Base-by-base conservation (phyloP, 2,329 filamentous ascomycete genomes). In the Penicillium decumbens region DNA sequence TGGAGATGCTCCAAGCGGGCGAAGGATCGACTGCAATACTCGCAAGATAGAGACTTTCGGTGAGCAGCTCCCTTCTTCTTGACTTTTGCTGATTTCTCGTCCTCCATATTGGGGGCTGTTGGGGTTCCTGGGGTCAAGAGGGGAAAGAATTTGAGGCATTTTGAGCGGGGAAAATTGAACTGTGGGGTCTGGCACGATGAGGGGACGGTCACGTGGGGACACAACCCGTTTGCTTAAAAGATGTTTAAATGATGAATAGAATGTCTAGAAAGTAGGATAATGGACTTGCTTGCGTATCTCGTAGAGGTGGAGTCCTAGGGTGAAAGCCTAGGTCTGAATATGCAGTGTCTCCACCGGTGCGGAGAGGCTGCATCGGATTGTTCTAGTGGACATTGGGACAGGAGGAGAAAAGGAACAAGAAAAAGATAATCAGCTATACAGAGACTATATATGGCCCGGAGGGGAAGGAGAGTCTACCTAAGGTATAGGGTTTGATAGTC, bases 1-100 rank as follows among this genome's bases (percentile, higher is more conserved):
- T 76, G 74, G 61, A 76, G 72, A 67, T 76, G 74, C 64, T 76
- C 74, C 54, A 76, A 60, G 43, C 74, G 71, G 47, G 73, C 73
- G 62, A 76, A 76, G 33, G 73, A 70, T 54, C 74, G 64, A 58
- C 71, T 73, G 62, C 73, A 76, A 55, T 75, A 75, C 61, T 75
- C 73, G 60, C 74, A 76, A 24, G 72, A 71, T 38, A 76, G 59
- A 10, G 74, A 75, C 61, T 75, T 76, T 50, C 71, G 70, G 60
- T 74, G 70, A 43, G 69, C 54, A 38, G 67, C 58, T 45, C 57
- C 57, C 60, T 73, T 74, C 65, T 73, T 73, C 63, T 68, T 71
- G 30, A 67, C 60, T 56, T 71, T 72, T 50, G 64, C 57, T 41
- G 58, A 54, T 57, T 65, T 68, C 47, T 69, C 66, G 59, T 70